These are phyloP conservation scores for Hypsizygus marmoreus DNA, from an alignment of 768 basidiomycete species.

Conservation along the genomic window DNA sequence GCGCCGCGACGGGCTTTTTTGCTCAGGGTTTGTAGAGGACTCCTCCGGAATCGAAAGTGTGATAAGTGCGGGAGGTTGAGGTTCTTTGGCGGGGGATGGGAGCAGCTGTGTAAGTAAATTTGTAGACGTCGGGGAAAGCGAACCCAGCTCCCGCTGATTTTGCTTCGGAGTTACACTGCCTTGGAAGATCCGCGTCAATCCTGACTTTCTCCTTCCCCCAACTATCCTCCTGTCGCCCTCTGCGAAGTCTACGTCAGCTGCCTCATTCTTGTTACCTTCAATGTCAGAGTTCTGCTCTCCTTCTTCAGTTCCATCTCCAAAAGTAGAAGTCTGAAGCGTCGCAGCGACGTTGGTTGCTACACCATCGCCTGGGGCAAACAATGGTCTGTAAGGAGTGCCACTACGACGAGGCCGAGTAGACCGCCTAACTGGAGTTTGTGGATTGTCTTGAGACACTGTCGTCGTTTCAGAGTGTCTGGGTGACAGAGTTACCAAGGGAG, in stretches of 20 bases:
- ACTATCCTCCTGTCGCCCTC: neutral
- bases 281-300: too few relatives aligned
- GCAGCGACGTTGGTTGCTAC: too few relatives aligned
- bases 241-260: neutral
- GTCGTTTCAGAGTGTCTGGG: neutral
- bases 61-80: constrained; percentile 2
- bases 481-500: too few relatives aligned
- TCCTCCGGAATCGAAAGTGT: constrained; percentile 2
- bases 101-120: constrained; percentile 41
- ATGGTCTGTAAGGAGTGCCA: neutral
- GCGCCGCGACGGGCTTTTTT: neutral
- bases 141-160: constrained; percentile 47
- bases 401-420: constrained; percentile 1
- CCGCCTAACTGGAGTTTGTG: neutral
- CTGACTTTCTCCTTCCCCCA: neutral
- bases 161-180: constrained; percentile 9
- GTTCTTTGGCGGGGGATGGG: constrained; percentile 18
- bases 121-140: constrained; percentile 62
- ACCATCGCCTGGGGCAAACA: too few relatives aligned
- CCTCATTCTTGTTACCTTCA: too few relatives aligned
- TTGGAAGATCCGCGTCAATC: neutral
- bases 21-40: neutral
- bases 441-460: constrained; percentile 5
- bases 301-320: too few relatives aligned
- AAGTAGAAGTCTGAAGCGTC: too few relatives aligned